Evolutionary conservation across 768 basidiomycete genomes (phyloP).

Genomic region (Amanita rimosa): DNA sequence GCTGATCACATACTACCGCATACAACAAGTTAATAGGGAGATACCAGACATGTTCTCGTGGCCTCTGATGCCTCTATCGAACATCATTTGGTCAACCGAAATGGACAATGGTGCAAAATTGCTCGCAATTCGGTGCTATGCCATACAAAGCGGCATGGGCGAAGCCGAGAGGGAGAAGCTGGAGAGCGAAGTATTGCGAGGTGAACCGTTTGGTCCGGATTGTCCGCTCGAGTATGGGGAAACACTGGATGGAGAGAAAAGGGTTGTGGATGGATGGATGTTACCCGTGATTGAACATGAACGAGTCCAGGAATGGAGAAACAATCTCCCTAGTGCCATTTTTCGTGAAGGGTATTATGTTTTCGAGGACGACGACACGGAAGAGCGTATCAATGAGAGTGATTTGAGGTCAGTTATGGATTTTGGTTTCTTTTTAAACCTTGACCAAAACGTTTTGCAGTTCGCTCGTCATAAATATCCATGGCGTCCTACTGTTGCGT

Average conservation of each 20-base stretch:
- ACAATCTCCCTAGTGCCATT: neutral
- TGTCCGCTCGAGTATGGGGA: conserved; percentile 49
- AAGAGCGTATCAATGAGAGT: conserved; percentile 24
- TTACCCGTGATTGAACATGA: conserved; percentile 59
- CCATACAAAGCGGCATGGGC: conserved; percentile 64
- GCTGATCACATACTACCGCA: conserved; percentile 73
- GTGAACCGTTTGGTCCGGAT: conserved; percentile 46
- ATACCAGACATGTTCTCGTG: conserved; percentile 55
- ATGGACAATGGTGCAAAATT: conserved; percentile 53
- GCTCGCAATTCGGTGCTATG: conserved; percentile 71
- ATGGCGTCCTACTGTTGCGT: conserved; percentile 59
- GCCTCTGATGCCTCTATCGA: conserved; percentile 44
- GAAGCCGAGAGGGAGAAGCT: conserved; percentile 63
- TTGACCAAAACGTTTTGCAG: conserved; percentile 22
- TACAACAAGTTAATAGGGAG: conserved; percentile 62
- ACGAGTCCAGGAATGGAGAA: conserved; percentile 41
- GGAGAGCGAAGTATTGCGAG: conserved; percentile 45
- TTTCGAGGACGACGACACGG: conserved; percentile 20
- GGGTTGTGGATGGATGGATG: conserved; percentile 80
- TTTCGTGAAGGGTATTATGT: conserved; percentile 22
- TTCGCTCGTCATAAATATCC: conserved; percentile 44
- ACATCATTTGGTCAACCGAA: conserved; percentile 28
- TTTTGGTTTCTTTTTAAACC: neutral
- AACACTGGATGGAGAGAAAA: conserved; percentile 32
- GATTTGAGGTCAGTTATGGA: conserved; percentile 42